phyloP scores from a whole-genome alignment of 2,329 filamentous ascomycete genomes.

The Rhexocercosporidium sp. region DNA sequence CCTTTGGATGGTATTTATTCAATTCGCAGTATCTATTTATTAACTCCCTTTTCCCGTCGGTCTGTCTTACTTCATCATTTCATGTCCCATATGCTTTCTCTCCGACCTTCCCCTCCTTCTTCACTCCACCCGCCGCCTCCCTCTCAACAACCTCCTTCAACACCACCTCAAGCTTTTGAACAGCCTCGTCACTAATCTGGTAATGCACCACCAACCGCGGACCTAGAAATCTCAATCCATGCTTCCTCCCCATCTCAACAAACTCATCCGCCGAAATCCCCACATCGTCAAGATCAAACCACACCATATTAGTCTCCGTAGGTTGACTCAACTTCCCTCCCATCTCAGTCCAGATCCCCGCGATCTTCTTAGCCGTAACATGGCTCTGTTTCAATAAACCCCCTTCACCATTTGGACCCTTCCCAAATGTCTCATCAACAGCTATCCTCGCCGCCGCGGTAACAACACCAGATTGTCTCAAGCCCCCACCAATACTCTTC shows the following conservation, averaged over 20 bases:
- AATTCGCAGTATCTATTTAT: background rate
- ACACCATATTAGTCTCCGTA: constrained; percentile 78
- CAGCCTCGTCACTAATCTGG: constrained; percentile 67
- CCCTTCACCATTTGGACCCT: constrained; percentile 59
- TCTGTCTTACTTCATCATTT: constrained; percentile 2
- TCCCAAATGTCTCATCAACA: constrained; percentile 78
- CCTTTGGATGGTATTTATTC: background rate
- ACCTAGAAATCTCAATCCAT: constrained; percentile 61
- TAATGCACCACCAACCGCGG: constrained; percentile 72
- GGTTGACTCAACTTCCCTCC: constrained; percentile 65
- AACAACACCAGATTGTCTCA: constrained; percentile 77
- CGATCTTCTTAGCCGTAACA: constrained; percentile 64
- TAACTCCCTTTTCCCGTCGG: background rate
- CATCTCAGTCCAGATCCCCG: constrained; percentile 61
- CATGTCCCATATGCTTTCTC: constrained; percentile 41
- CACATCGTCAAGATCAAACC: constrained; percentile 67
- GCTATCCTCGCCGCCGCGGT: constrained; percentile 77
- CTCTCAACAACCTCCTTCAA: constrained; percentile 45
- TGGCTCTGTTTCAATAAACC: constrained; percentile 68
- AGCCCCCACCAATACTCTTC: constrained; percentile 80
- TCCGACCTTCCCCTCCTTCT: constrained; percentile 32
- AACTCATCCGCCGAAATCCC: constrained; percentile 58
- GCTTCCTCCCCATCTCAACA: constrained; percentile 57
- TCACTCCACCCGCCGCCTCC: constrained; percentile 21
- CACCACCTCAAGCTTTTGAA: constrained; percentile 53